phyloP scores from a whole-genome alignment of 805 yeast genomes.

The Ogataea philodendri region DNA sequence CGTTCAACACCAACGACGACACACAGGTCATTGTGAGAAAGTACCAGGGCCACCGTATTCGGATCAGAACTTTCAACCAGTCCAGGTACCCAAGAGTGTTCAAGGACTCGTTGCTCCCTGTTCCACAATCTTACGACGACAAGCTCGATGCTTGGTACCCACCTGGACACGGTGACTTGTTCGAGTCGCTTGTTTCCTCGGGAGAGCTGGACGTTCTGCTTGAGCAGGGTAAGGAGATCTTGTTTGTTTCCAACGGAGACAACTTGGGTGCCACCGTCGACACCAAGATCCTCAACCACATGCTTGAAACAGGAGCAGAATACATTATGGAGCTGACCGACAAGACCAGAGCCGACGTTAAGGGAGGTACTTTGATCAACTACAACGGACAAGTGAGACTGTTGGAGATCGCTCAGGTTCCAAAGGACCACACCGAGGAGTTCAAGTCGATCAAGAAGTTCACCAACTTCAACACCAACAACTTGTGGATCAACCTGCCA shows the following conservation, averaged over 20 bases:
- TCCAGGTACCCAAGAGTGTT: constrained; percentile 95
- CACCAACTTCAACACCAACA: constrained; percentile 97
- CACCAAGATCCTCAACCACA: constrained; percentile 82
- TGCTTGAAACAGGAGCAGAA: constrained; percentile 88
- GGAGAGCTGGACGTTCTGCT: constrained; percentile 90
- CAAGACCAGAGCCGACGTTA: constrained; percentile 98
- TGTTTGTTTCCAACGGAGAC: constrained; percentile 97
- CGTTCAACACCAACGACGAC: constrained; percentile 95
- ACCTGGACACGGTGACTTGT: constrained; percentile 99
- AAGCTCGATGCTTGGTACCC: constrained; percentile 92
- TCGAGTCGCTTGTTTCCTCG: constrained; percentile 82
- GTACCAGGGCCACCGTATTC: constrained; percentile 93
- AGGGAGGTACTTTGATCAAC: constrained; percentile 97
- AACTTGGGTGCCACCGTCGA: constrained; percentile 98
- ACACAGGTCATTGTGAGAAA: constrained; percentile 94
- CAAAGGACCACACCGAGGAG: constrained; percentile 97
- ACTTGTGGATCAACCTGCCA: constrained; percentile 93
- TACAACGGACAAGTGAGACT: constrained; percentile 93
- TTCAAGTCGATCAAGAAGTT: constrained; percentile 97
- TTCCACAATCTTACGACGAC: constrained; percentile 74
- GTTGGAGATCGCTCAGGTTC: constrained; percentile 97
- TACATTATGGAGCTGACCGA: constrained; percentile 98
- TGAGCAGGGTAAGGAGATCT: constrained; percentile 89
- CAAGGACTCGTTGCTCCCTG: constrained; percentile 95
- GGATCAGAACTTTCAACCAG: constrained; percentile 95